Percentiles rank a stretch among this genome's conserved stretches.
phyloP scores from a whole-genome alignment of 2,329 filamentous ascomycete genomes.

The Talaromyces sp. region DNA sequence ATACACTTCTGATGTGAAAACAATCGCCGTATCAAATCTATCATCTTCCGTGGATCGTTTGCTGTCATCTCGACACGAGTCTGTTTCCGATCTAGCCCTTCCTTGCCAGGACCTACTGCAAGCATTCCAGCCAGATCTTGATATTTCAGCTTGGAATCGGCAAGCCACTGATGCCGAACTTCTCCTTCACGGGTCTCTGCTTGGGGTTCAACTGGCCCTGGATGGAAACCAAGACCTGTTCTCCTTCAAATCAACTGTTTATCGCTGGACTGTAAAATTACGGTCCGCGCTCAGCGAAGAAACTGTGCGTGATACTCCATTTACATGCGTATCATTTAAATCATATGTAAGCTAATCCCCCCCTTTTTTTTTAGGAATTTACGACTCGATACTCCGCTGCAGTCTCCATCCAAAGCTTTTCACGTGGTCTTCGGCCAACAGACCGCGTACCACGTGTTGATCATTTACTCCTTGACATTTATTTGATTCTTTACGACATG shows the following conservation, averaged over 20 bases:
- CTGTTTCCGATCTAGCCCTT: slow-evolving; percentile 26
- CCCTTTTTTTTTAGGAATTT: slow-evolving; percentile 36
- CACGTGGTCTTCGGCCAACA: slow-evolving; percentile 46
- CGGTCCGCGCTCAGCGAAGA: slow-evolving; percentile 45
- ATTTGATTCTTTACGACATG: slow-evolving; percentile 71
- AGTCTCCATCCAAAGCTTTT: slow-evolving; percentile 38
- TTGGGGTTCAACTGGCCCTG: slow-evolving; percentile 29
- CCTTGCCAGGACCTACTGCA: slow-evolving; percentile 31
- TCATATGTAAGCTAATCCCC: slow-evolving; percentile 8
- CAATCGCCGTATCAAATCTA: slow-evolving; percentile 35
- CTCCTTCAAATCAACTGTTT: slow-evolving; percentile 28
- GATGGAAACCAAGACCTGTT: slow-evolving; percentile 10
- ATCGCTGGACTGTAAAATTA: slow-evolving; percentile 37
- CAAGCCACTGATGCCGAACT: slow-evolving; percentile 41
- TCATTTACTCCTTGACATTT: slow-evolving; percentile 54
- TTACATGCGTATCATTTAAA: neutral
- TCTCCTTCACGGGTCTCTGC: slow-evolving; percentile 41
- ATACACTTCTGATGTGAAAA: slow-evolving; percentile 31
- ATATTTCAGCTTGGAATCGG: slow-evolving; percentile 36
- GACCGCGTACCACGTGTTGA: slow-evolving; percentile 24
- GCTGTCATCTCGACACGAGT: slow-evolving; percentile 22
- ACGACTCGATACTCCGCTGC: slow-evolving; percentile 43
- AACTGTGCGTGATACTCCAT: slow-evolving; percentile 34
- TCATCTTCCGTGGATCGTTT: slow-evolving; percentile 34
- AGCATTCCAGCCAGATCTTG: slow-evolving; percentile 27